Evolutionary conservation across 1,284 basidiomycete species (phyloP).

Genomic region (Rhodotorula sp.): DNA sequence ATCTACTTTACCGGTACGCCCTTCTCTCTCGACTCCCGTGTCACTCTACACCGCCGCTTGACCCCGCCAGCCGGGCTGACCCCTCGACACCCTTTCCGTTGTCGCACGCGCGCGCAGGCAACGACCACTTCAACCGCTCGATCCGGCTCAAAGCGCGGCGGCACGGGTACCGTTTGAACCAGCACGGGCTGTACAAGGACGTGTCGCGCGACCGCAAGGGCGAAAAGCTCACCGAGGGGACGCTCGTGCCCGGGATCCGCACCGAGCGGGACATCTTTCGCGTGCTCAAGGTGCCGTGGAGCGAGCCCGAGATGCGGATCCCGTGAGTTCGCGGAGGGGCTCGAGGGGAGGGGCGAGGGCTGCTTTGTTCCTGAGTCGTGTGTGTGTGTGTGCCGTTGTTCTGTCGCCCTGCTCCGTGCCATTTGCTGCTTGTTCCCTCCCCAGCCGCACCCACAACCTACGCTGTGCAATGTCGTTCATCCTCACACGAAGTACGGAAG

Average conservation of each 20-base stretch:
- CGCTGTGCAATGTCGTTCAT: too few species aligned
- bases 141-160: conserved; percentile 78
- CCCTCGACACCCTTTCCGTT: background rate
- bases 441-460: too few species aligned
- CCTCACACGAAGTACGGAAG: too few species aligned
- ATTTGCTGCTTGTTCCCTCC: conserved; percentile 3
- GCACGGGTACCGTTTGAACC: conserved; percentile 81
- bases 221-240: conserved; percentile 67
- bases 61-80: background rate
- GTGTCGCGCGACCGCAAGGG: conserved; percentile 51
- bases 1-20: conserved; percentile 67
- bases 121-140: conserved; percentile 76
- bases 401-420: background rate
- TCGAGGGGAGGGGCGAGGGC: background rate
- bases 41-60: background rate
- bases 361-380: background rate
- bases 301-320: background rate
- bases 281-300: conserved; percentile 57
- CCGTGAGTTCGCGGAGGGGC: background rate
- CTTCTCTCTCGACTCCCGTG: background rate
- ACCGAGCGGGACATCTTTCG: conserved; percentile 82
- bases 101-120: background rate
- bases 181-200: conserved; percentile 69
- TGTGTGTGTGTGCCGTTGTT: background rate
- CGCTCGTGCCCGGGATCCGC: conserved; percentile 50